Evolutionary conservation across 2,329 filamentous ascomycete species (phyloP), one percentile per base, ranked within the genome.

Genomic region (Epichloe amarillans): DNA sequence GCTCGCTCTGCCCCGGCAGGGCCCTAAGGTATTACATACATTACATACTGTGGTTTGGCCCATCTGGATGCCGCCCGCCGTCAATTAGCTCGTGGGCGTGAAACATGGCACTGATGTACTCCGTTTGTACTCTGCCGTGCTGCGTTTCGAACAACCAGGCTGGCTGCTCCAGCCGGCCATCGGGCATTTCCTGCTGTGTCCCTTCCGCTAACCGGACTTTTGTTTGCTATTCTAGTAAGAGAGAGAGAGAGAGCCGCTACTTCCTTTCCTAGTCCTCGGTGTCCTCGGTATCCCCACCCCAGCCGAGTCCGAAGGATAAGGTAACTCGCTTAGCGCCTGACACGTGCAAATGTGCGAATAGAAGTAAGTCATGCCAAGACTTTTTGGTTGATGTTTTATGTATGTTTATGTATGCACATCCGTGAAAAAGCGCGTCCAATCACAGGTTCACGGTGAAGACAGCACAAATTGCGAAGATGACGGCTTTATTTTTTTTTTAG

Each of bases 241-340:
- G 4, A 26, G 8, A 30, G 26, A n/a, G 12, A 37, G 4, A 26
- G 8, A 30, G 26, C 26, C 26, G 26, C 26, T 30, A 30, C 26
- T 30, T 30, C 26, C 26, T 30, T 30, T 30, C 8, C 26, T 10
- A 30, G 26, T 30, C 26, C 26, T 10, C 8, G 14, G 15, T 37
- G 19, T 43, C 19, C 21, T 50, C 41, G 35, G 48, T 23, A 45
- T 45, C 48, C 12, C 36, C 48, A 50, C 21, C 41, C 35, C 41
- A 46, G 48, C 41, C 41, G 17, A 46, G 41, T n/a, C 30, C 35
- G 42, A 38, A 48, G 50, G 50, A 48, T 48, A 48, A 51, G 50
- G 50, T 51, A 48, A 51, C 40, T 51, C 45, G 21, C 30, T 41
- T 26, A 36, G 21, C 30, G 33, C 21, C 43, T 51, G 46, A 36